A percentile compares a stretch with the other conserved stretches of the same genome.
Evolutionary conservation across 345 rosid genomes (phyloP).

Genomic region (Limnanthes douglasii): DNA sequence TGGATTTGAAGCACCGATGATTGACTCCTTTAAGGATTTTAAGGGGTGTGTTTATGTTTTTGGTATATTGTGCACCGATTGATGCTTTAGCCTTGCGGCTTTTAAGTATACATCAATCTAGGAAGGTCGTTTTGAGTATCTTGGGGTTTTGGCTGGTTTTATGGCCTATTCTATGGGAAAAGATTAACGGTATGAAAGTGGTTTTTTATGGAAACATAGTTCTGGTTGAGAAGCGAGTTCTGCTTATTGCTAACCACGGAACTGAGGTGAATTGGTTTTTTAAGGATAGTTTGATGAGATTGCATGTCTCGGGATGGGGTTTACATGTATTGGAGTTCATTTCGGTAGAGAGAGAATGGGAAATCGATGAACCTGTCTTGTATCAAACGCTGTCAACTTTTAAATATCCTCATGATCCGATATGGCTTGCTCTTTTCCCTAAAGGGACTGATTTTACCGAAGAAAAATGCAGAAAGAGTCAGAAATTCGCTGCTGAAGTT

Average conservation of each 20-base stretch:
- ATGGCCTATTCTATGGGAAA: constrained; percentile 80
- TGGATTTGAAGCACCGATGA: constrained; percentile 33
- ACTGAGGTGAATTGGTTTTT: constrained; percentile 94
- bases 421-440: constrained; percentile 87
- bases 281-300: constrained; percentile 74
- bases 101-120: constrained; percentile 31
- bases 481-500: constrained; percentile 47
- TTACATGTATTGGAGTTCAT: constrained; percentile 76
- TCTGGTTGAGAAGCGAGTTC: constrained; percentile 36
- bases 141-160: constrained; percentile 59
- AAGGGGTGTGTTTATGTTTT: constrained; percentile 54
- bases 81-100: constrained; percentile 26
- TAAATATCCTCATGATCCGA: constrained; percentile 48
- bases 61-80: constrained; percentile 41
- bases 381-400: constrained; percentile 45
- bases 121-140: constrained; percentile 39
- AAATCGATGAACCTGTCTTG: constrained; percentile 49
- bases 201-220: constrained; percentile 51
- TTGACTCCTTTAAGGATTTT: constrained; percentile 45
- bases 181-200: constrained; percentile 50
- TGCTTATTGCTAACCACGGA: constrained; percentile 67
- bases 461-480: constrained; percentile 49
- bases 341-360: constrained; percentile 79
- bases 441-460: constrained; percentile 86
- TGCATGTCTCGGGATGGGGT: constrained; percentile 78